Evolutionary conservation across 495 filamentous ascomycete species (phyloP).

Genomic region (Xylaria palmicola): DNA sequence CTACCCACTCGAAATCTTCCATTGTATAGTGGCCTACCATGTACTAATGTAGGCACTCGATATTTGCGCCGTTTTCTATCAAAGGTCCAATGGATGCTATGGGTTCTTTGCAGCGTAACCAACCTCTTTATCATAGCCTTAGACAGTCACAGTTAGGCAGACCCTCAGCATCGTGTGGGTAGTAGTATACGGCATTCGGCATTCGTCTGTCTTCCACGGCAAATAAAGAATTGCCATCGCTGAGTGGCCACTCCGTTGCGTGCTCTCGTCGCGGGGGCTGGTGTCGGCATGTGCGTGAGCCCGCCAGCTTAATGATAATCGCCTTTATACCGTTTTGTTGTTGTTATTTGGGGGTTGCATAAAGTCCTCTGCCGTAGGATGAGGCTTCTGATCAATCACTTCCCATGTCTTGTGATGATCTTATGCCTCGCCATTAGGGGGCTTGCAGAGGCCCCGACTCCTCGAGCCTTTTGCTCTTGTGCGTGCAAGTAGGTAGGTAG

Average conservation of each 20-base stretch:
- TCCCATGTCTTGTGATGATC: not conserved
- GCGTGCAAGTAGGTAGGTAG: not conserved
- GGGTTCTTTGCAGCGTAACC: not conserved
- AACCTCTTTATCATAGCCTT: not conserved
- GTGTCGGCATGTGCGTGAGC: not conserved
- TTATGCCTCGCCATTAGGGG: slow-evolving; percentile 1
- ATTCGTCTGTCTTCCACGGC: no score
- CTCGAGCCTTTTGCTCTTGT: no score
- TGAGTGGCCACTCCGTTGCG: not conserved
- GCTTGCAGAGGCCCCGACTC: not conserved
- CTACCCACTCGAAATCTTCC: no score
- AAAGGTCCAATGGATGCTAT: not conserved
- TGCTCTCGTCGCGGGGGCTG: not conserved
- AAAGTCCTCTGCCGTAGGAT: not conserved
- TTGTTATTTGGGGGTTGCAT: not conserved
- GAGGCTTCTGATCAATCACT: slow-evolving; percentile 1
- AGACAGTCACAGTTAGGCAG: not conserved
- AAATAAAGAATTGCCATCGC: not conserved
- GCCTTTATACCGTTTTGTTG: not conserved
- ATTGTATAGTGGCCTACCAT: no score
- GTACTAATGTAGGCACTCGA: not conserved
- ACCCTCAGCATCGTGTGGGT: not conserved
- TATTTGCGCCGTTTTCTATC: not conserved
- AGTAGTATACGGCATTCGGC: not conserved
- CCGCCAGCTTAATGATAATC: not conserved